These are phyloP conservation scores for Emmonsia crescens DNA, from an alignment of 2,329 filamentous ascomycete genomes.

Conservation along the genomic window DNA sequence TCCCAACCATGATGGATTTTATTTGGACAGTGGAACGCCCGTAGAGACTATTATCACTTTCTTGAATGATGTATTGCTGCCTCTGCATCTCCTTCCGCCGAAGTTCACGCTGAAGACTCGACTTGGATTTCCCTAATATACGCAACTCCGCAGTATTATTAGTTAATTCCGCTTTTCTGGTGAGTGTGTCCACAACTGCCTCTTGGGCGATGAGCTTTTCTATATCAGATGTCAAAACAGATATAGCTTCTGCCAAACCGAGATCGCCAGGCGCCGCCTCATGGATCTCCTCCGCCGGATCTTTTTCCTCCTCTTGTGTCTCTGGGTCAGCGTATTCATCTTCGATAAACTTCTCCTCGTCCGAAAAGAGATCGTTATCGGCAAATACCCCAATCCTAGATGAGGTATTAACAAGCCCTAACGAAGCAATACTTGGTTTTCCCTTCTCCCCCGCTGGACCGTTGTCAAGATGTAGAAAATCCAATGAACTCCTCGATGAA, in stretches of 20 bases:
- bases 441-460: slow-evolving; percentile 41
- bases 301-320: slow-evolving; percentile 45
- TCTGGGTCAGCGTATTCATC: slow-evolving; percentile 72
- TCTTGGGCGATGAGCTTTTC: slow-evolving; percentile 81
- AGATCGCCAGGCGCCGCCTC: slow-evolving; percentile 91
- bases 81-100: slow-evolving; percentile 88
- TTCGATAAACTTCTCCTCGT: slow-evolving; percentile 73
- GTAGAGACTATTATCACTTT: slow-evolving; percentile 94
- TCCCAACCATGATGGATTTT: slow-evolving; percentile 83
- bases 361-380: slow-evolving; percentile 84
- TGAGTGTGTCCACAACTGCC: slow-evolving; percentile 80
- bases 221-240: slow-evolving; percentile 77
- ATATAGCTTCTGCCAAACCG: slow-evolving; percentile 85
- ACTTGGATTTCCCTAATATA: slow-evolving; percentile 86
- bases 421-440: slow-evolving; percentile 79
- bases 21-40: slow-evolving; percentile 83
- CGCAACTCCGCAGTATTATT: slow-evolving; percentile 91
- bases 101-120: slow-evolving; percentile 85
- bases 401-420: slow-evolving; percentile 80
- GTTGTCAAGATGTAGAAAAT: slow-evolving; percentile 39
- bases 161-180: slow-evolving; percentile 87
- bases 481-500: slow-evolving; percentile 53
- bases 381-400: slow-evolving; percentile 86
- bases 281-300: slow-evolving; percentile 72
- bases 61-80: slow-evolving; percentile 93